phyloP scores from a whole-genome alignment of 2,329 filamentous ascomycete genomes.

The Penicillium freii region DNA sequence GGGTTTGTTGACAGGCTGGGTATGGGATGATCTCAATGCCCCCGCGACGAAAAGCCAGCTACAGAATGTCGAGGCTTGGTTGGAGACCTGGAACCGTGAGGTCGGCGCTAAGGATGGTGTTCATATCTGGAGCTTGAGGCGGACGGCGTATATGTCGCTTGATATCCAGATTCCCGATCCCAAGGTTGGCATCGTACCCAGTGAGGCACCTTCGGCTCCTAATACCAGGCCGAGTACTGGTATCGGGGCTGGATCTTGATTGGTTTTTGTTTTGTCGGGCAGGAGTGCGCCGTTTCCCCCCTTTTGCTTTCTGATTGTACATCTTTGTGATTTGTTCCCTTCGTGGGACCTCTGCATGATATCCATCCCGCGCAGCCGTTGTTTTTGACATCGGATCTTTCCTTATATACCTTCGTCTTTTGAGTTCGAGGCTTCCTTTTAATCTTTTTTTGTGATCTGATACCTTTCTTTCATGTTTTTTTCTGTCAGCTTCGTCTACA shows the following conservation, averaged over 20 bases:
- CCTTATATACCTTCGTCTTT: constrained; percentile 7
- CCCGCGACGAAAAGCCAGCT: constrained; percentile 72
- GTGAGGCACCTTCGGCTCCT: constrained; percentile 35
- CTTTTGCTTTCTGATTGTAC: constrained; percentile 11
- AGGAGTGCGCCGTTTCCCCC: neutral
- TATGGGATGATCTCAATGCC: constrained; percentile 88
- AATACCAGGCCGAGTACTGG: constrained; percentile 38
- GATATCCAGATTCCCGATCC: constrained; percentile 54
- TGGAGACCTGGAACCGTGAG: constrained; percentile 81
- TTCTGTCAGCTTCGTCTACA: constrained; percentile 8
- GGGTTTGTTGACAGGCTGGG: constrained; percentile 82
- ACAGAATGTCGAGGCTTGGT: constrained; percentile 70
- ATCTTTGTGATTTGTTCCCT: constrained; percentile 23
- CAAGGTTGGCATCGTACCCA: constrained; percentile 47
- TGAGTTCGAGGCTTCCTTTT: constrained; percentile 9
- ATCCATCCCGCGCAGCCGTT: constrained; percentile 22
- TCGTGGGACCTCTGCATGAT: constrained; percentile 25
- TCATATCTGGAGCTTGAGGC: constrained; percentile 72
- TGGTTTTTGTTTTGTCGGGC: neutral
- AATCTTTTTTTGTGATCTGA: constrained; percentile 18
- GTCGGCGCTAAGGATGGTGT: constrained; percentile 61
- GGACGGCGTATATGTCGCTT: constrained; percentile 78
- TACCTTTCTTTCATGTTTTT: constrained; percentile 11
- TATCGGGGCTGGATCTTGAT: constrained; percentile 21
- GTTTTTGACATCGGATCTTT: neutral